These are phyloP conservation scores for Cucurbitaria berberidis DNA, from an alignment of 2,329 filamentous ascomycete species.

Conservation along the genomic window DNA sequence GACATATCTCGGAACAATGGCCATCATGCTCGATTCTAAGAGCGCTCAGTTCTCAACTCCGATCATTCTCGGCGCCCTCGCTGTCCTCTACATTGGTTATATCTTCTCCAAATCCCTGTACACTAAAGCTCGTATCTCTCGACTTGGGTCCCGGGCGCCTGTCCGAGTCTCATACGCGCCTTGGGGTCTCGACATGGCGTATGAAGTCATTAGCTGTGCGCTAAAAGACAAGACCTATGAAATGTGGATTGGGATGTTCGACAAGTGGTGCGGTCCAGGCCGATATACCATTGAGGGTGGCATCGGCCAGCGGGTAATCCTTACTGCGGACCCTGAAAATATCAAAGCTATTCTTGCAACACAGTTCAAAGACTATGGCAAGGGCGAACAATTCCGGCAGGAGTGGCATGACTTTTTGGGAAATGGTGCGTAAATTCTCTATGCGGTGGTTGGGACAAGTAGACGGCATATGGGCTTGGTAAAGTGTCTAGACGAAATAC, in stretches of 20 bases:
- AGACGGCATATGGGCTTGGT: slow-evolving; percentile 51
- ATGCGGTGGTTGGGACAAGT: background rate
- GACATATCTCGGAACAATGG: background rate
- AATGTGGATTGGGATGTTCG: slow-evolving; percentile 65
- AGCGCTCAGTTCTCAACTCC: slow-evolving; percentile 26
- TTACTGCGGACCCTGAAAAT: slow-evolving; percentile 86
- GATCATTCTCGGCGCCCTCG: slow-evolving; percentile 29
- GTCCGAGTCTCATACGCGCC: slow-evolving; percentile 48
- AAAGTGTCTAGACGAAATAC: background rate
- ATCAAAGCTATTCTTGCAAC: slow-evolving; percentile 89
- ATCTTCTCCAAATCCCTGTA: slow-evolving; percentile 25
- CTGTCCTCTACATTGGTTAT: slow-evolving; percentile 29
- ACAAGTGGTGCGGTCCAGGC: slow-evolving; percentile 41
- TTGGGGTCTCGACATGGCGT: slow-evolving; percentile 68
- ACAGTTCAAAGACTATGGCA: slow-evolving; percentile 85
- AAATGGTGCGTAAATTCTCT: slow-evolving; percentile 62
- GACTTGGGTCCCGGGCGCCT: slow-evolving; percentile 56
- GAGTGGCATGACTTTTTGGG: slow-evolving; percentile 80
- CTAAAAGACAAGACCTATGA: slow-evolving; percentile 63
- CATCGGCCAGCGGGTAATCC: slow-evolving; percentile 66
- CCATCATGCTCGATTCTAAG: slow-evolving; percentile 31
- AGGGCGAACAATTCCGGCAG: slow-evolving; percentile 74
- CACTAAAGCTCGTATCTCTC: slow-evolving; percentile 48
- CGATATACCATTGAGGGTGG: slow-evolving; percentile 67
- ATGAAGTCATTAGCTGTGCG: slow-evolving; percentile 60